phyloP scores from a whole-genome alignment of 2,329 filamentous ascomycete genomes.

The Raffaelea albimanens region DNA sequence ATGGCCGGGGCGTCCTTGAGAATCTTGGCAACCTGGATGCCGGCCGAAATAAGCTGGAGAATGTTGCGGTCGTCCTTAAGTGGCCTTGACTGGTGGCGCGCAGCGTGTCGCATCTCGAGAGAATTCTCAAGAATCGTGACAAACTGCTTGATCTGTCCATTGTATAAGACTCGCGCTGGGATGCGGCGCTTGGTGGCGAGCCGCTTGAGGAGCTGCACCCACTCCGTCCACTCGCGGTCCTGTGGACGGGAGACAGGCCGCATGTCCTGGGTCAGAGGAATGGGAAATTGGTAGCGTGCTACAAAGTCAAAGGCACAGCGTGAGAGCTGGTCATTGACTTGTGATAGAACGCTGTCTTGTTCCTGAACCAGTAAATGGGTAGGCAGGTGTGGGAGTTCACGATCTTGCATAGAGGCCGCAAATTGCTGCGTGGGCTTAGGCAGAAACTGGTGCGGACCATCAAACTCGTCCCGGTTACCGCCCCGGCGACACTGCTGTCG shows the following conservation, averaged over 20 bases:
- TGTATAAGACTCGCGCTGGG: constrained; percentile 73
- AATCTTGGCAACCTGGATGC: constrained; percentile 80
- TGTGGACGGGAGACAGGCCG: constrained; percentile 63
- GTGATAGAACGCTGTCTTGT: constrained; percentile 69
- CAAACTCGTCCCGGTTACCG: constrained; percentile 81
- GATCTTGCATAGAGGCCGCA: constrained; percentile 61
- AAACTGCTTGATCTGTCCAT: constrained; percentile 85
- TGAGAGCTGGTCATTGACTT: constrained; percentile 76
- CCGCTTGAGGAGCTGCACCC: constrained; percentile 79
- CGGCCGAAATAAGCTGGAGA: constrained; percentile 76
- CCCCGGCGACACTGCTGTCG: constrained; percentile 37
- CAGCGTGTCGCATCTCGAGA: constrained; percentile 76
- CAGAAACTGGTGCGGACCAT: constrained; percentile 76
- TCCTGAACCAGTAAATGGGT: constrained; percentile 76
- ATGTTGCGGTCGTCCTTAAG: constrained; percentile 86
- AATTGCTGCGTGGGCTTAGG: constrained; percentile 62
- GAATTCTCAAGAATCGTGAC: constrained; percentile 84
- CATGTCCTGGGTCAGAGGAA: constrained; percentile 75
- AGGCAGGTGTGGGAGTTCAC: constrained; percentile 71
- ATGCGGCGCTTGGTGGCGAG: constrained; percentile 80
- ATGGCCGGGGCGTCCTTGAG: constrained; percentile 76
- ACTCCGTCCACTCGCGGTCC: constrained; percentile 84
- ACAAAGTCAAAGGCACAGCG: constrained; percentile 86
- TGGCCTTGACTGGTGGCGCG: constrained; percentile 72
- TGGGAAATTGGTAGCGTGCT: constrained; percentile 83